Evolutionary conservation across 2,329 filamentous ascomycete genomes (phyloP).

Genomic region (Bipolaris victoriae): DNA sequence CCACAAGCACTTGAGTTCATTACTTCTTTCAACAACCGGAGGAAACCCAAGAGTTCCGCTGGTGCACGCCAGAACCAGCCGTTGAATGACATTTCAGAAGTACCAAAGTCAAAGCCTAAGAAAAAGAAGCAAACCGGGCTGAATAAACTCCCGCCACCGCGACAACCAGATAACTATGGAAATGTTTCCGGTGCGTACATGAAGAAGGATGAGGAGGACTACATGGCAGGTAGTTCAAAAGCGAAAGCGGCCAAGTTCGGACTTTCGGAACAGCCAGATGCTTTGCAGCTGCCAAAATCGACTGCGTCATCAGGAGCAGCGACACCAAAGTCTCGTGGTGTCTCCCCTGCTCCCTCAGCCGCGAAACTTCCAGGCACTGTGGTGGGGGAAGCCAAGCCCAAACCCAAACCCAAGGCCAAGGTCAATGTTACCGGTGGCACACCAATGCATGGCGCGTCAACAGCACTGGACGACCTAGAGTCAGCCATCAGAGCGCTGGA

Average conservation of each 20-base stretch:
- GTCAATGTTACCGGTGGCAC: slow-evolving; percentile 76
- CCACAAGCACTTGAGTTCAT: slow-evolving; percentile 76
- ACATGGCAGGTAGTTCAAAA: slow-evolving; percentile 61
- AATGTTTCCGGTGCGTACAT: slow-evolving; percentile 73
- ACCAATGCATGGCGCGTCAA: slow-evolving; percentile 81
- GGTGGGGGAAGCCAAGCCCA: slow-evolving; percentile 73
- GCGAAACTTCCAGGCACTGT: slow-evolving; percentile 71
- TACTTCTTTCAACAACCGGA: slow-evolving; percentile 73
- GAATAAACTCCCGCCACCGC: slow-evolving; percentile 50
- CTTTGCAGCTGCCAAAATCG: slow-evolving; percentile 42
- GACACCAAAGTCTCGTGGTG: slow-evolving; percentile 44
- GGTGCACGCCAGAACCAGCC: slow-evolving; percentile 20
- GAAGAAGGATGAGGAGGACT: slow-evolving; percentile 77
- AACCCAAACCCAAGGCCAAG: slow-evolving; percentile 63
- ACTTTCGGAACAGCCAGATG: slow-evolving; percentile 59
- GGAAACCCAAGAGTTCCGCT: slow-evolving; percentile 47
- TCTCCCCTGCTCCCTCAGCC: slow-evolving; percentile 54
- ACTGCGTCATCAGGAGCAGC: slow-evolving; percentile 35
- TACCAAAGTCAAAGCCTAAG: slow-evolving; percentile 43
- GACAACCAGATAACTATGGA: slow-evolving; percentile 64
- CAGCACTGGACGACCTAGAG: slow-evolving; percentile 69
- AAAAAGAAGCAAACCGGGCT: slow-evolving; percentile 52
- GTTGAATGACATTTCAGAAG: slow-evolving; percentile 35
- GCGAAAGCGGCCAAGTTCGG: slow-evolving; percentile 53
- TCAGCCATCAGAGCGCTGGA: slow-evolving; percentile 88